Conservation (phyloP, 257 asterid genomes). For the Coffea canephora region DNA sequence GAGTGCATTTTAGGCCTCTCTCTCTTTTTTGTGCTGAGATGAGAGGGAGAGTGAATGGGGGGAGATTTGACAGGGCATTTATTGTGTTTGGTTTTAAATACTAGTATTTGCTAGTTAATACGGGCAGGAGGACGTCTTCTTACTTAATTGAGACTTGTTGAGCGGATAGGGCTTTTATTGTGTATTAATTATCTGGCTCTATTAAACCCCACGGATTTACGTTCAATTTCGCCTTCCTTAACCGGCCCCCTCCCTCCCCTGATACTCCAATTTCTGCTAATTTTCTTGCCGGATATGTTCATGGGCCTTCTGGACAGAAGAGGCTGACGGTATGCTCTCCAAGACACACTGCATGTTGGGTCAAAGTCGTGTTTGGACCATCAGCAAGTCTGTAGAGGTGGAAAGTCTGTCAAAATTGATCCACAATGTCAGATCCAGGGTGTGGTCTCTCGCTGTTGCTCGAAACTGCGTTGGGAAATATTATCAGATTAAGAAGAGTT, state of each 20-base stretch:
- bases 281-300: no score
- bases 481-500: no score
- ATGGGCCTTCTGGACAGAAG: no score
- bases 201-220: neutral
- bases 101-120: neutral
- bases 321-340: no score
- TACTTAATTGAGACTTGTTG: neutral
- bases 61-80: constrained; percentile 7
- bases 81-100: constrained; percentile 7
- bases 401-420: neutral
- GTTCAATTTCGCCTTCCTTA: neutral
- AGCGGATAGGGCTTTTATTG: constrained; percentile 6
- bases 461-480: no score
- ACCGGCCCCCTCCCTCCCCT: no score
- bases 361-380: no score
- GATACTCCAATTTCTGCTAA: no score
- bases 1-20: constrained; percentile 18
- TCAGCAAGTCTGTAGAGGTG: neutral
- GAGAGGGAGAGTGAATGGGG: constrained; percentile 24
- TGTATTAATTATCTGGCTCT: constrained; percentile 1
- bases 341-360: no score
- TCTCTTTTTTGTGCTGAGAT: constrained; percentile 8
- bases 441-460: no score
- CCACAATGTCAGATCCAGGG: no score
- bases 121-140: neutral